Evolutionary conservation across 176 grass and related monocot genomes (phyloP), one percentile per base, ranked within the genome.

Genomic region (Olyra latifolia): DNA sequence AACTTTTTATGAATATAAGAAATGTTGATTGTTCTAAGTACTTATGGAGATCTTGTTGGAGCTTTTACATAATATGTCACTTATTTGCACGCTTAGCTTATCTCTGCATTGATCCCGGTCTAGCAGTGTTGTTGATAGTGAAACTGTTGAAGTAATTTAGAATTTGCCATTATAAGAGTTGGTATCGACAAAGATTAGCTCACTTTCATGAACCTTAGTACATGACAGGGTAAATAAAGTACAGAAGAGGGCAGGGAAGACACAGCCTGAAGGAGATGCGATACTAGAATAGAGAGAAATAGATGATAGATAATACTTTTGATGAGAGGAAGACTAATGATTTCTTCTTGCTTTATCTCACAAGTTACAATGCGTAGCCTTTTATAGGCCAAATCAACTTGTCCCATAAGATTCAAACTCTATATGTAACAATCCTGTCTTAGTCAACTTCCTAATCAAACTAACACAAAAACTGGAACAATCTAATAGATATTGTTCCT

Each of bases 131-230:
- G 29, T 41, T 84, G 30, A 63, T 72, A 32, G 67, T 42, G 28
- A 40, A 72, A 80, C 35, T 65, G 13, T 43, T 61, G 13, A 24
- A 82, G 35, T 32, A 71, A 10, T 63, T 85, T 12, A 29, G 58
- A 48, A n/a, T 7, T 42, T 69, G 8, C 65, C 45, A 23, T 15
- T 29, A 74, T 82, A 54, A 27, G 62, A 27, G 3, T 62, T 79
- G 22, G 16, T 66, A 12, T 54, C 32, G 24, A 38, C 28, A 40
- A 52, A 45, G 61, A 65, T 40, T 66, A 66, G 17, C 23, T 59
- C 11, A 38, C 22, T 58, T 10, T 27, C 23, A 27, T 1, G 4
- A 59, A 27, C 23, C 4, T 59, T 27, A 27, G 56, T 59, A 27
- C 23, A 14, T 27, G 23, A 13, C 11, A 1, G 11, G 23, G 23